Percentiles rank a stretch among this genome's conserved stretches.
Conservation (phyloP, 1,139 yeast genomes). For the Diutina scorzettiae region DNA sequence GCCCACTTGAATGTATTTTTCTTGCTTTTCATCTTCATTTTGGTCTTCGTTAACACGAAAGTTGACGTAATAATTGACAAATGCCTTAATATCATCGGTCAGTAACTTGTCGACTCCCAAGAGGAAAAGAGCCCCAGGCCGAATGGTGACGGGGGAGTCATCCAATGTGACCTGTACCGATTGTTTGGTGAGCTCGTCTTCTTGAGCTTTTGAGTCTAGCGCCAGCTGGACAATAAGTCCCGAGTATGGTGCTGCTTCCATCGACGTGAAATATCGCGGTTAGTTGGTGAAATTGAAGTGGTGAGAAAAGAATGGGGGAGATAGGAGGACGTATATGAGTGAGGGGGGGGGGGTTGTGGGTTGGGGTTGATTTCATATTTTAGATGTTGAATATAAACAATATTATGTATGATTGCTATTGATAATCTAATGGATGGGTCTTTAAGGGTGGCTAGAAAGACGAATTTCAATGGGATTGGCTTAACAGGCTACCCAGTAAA, state of each 20-base stretch:
- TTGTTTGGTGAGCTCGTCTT: not conserved
- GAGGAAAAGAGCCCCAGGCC: conserved; percentile 42
- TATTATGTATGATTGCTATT: no score
- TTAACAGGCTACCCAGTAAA: no score
- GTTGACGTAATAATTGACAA: conserved; percentile 39
- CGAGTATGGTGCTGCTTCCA: conserved; percentile 4
- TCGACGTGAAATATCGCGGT: no score
- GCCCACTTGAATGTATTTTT: conserved; percentile 9
- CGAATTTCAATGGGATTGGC: no score
- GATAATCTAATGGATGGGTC: no score
- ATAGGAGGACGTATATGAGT: no score
- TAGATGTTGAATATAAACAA: no score
- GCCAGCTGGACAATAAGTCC: conserved; percentile 2
- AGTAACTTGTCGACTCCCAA: conserved; percentile 61
- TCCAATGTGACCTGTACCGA: not conserved
- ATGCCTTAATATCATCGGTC: conserved; percentile 50
- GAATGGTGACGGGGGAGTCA: conserved; percentile 16
- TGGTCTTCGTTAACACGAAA: conserved; percentile 10
- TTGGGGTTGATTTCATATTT: not conserved
- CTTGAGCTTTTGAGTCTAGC: not conserved
- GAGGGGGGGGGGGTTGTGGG: not conserved
- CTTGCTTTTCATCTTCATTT: conserved; percentile 7
- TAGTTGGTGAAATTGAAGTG: no score
- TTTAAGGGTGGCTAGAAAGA: no score
- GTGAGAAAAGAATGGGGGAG: no score